Base-by-base conservation (phyloP, 305 asterid species). In the Fraxinus latifolia region DNA sequence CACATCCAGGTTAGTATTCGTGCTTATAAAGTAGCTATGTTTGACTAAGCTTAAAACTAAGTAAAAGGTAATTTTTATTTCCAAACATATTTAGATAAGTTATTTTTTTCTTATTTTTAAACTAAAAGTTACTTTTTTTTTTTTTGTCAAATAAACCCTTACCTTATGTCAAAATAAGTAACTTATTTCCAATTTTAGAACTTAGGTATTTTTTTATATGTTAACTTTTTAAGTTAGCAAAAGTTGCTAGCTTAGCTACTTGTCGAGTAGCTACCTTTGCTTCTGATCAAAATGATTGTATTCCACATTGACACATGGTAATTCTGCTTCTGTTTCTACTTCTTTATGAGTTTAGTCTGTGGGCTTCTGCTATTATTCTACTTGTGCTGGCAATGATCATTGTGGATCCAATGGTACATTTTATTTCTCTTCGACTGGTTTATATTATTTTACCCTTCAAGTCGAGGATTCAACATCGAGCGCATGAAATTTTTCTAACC, bases 361-460 rank as follows among this genome's bases (percentile, higher is more conserved):
- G 99, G 98, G 94, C 97, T 76, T 95, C 99, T 21, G 93, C 97
- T 53, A 95, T 94, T 84, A 92, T 94, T 89, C 89, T 94, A 62
- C 91, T 95, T 83, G 98, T 94, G 85, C 80, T 95, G 91, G 82
- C 86, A 37, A 95, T 95, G 99, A 94, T 94, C 37, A 86, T 95
- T 62, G 94, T 94, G 90, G 99, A 95, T 92, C 89, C 94, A 71
- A 88, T 95, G 99, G 99, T 94, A 90, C 11, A 70, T 79, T 36
- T 32, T 79, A 76, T 79, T 82, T 55, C 31, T 42, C 34, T 37
- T 67, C 31, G 27, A 25, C 76, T 47, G 39, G 25, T 76, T 78
- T 17, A 12, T 58, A 50, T 47, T 29, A 33, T 31, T 27, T 25
- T 72, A 60, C 80, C 72, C 76, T 58, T 79, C 42, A 12, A 7